phyloP scores from a whole-genome alignment of 768 basidiomycete species.

The Suillus hirtellus region DNA sequence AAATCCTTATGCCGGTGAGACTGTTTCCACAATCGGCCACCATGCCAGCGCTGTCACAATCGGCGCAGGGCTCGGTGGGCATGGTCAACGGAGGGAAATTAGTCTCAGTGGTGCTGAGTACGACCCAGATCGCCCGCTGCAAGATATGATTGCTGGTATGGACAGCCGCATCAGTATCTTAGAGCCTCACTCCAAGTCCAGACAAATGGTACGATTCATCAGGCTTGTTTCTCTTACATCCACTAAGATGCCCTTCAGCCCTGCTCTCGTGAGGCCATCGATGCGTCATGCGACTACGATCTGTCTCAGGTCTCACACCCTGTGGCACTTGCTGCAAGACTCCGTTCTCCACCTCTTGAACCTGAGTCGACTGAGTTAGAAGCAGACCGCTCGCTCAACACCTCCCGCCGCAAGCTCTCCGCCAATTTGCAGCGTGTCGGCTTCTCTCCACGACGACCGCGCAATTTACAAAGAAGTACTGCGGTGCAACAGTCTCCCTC shows the following conservation, averaged over 20 bases:
- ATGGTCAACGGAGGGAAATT: constrained; percentile 49
- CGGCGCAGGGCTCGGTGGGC: constrained; percentile 72
- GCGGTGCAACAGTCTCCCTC: constrained; percentile 20
- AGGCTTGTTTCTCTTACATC: not conserved
- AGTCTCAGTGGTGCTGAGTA: constrained; percentile 79
- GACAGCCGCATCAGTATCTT: constrained; percentile 58
- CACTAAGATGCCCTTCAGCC: constrained; percentile 21
- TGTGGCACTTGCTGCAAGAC: constrained; percentile 39
- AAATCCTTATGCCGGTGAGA: constrained; percentile 66
- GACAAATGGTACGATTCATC: constrained; percentile 41
- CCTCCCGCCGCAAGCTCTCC: constrained; percentile 61
- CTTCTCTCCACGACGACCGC: constrained; percentile 77
- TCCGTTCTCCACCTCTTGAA: constrained; percentile 49
- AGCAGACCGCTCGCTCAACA: constrained; percentile 41
- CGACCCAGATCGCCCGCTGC: constrained; percentile 79
- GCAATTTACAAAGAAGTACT: constrained; percentile 41
- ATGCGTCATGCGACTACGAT: constrained; percentile 63
- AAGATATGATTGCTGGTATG: constrained; percentile 68
- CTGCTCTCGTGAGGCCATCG: constrained; percentile 55
- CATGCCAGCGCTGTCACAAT: constrained; percentile 89
- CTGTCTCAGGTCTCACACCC: constrained; percentile 56
- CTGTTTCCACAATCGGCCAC: constrained; percentile 82
- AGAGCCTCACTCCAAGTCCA: constrained; percentile 51
- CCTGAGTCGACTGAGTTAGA: constrained; percentile 51
- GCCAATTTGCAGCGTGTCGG: constrained; percentile 68